Evolutionary conservation across 2,329 filamentous ascomycete species (phyloP).

Genomic region (Cercospora sp.): DNA sequence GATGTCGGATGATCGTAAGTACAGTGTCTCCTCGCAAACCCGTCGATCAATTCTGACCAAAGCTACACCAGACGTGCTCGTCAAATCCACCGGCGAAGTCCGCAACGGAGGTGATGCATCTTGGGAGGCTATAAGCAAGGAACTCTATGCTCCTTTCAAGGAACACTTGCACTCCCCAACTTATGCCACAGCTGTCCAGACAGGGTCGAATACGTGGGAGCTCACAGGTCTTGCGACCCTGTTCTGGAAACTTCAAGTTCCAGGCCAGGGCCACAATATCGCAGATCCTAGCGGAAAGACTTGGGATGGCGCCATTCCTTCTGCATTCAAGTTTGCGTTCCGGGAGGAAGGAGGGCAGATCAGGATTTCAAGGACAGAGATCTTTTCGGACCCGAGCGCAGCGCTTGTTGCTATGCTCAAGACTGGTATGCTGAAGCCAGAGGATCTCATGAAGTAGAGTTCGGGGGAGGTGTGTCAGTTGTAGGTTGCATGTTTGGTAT

Average conservation of each 20-base stretch:
- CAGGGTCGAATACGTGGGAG: slow-evolving; percentile 29
- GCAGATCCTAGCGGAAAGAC: slow-evolving; percentile 28
- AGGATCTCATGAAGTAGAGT: slow-evolving; percentile 20
- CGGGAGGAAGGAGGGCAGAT: slow-evolving; percentile 25
- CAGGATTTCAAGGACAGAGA: slow-evolving; percentile 22
- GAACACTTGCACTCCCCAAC: slow-evolving; percentile 29
- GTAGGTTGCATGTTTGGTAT: background rate
- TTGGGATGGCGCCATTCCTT: slow-evolving; percentile 33
- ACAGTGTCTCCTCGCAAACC: background rate
- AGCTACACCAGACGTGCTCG: slow-evolving; percentile 1
- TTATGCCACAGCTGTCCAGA: slow-evolving; percentile 28
- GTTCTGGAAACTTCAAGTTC: slow-evolving; percentile 28
- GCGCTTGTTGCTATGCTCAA: slow-evolving; percentile 29
- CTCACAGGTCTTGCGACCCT: slow-evolving; percentile 32
- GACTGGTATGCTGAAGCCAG: slow-evolving; percentile 30
- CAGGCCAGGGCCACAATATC: slow-evolving; percentile 22
- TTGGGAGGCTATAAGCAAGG: slow-evolving; percentile 24
- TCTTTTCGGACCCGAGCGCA: slow-evolving; percentile 26
- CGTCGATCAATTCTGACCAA: slow-evolving; percentile 3
- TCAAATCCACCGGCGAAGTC: slow-evolving; percentile 27
- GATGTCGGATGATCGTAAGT: slow-evolving; percentile 13
- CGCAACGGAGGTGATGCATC: slow-evolving; percentile 28
- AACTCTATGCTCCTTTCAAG: slow-evolving; percentile 32
- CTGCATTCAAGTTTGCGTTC: slow-evolving; percentile 33
- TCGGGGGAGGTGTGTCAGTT: background rate